Evolutionary conservation across 148 eudicot species (phyloP).

Genomic region (Hydrangea macrophylla): DNA sequence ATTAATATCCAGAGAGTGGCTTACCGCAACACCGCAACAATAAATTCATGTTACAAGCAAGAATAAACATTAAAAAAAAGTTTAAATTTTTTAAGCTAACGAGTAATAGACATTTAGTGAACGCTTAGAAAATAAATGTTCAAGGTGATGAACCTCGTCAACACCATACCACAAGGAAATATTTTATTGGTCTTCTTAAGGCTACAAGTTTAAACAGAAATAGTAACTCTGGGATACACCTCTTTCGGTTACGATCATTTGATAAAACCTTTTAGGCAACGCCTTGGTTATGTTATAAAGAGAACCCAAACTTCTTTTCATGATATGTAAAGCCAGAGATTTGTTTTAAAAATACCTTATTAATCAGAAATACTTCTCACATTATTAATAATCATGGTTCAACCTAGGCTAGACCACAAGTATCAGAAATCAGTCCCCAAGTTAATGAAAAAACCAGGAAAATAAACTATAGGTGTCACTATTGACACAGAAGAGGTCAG

Average conservation of each 20-base stretch:
- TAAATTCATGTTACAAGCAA: constrained; percentile 17
- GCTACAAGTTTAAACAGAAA: neutral
- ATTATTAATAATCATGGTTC: no score
- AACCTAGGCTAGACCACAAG: no score
- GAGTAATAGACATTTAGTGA: neutral
- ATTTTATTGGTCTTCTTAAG: neutral
- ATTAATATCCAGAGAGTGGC: constrained; percentile 89
- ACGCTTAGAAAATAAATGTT: neutral
- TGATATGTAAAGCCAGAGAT: no score
- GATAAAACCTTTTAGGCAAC: neutral
- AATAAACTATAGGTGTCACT: no score
- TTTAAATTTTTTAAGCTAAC: no score
- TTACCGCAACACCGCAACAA: constrained; percentile 49
- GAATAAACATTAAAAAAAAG: neutral
- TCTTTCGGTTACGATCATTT: neutral
- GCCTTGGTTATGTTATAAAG: neutral
- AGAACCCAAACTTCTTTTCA: constrained; percentile 6
- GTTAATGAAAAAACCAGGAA: no score
- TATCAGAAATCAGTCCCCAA: no score
- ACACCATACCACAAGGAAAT: neutral
- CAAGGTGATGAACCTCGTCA: neutral
- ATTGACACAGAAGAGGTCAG: no score
- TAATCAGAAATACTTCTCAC: no score
- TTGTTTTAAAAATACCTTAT: no score
- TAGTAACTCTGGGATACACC: no score